Evolutionary conservation across 2,329 filamentous ascomycete genomes (phyloP).

Genomic region (Calonectria hawksworthii): DNA sequence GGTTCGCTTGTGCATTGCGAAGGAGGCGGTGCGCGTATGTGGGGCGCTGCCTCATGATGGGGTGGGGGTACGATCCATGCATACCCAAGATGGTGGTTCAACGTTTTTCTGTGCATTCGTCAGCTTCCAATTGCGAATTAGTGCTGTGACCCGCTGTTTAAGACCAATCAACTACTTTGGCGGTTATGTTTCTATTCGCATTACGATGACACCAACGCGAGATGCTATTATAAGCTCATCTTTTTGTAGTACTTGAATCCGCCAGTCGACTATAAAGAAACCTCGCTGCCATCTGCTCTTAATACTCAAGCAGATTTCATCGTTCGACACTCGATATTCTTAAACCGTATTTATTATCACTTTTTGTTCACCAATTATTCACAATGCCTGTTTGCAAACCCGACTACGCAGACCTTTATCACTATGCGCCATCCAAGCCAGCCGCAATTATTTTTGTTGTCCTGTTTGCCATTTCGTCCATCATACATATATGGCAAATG

Average conservation of each 20-base stretch:
- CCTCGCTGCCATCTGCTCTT: background rate
- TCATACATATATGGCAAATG: background rate
- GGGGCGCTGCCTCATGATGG: background rate
- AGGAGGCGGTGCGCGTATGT: background rate
- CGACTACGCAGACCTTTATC: background rate
- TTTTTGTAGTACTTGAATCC: background rate
- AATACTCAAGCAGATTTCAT: background rate
- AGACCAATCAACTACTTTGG: background rate
- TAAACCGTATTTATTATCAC: background rate
- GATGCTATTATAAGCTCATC: background rate
- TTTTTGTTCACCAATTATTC: background rate
- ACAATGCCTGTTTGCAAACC: background rate
- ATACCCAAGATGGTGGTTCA: too few species aligned
- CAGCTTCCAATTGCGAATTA: background rate
- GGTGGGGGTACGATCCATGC: background rate
- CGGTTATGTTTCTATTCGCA: background rate
- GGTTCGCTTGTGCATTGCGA: background rate
- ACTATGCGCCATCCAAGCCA: background rate
- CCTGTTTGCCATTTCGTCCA: background rate
- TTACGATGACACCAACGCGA: background rate
- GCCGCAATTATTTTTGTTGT: background rate
- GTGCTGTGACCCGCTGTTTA: background rate
- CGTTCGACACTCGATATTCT: background rate
- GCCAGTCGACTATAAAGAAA: background rate
- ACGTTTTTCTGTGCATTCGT: background rate